Evolutionary conservation across 163 green algal genomes (phyloP), one percentile per base, ranked within the genome.

Genomic region (Scenedesmus sp.): DNA sequence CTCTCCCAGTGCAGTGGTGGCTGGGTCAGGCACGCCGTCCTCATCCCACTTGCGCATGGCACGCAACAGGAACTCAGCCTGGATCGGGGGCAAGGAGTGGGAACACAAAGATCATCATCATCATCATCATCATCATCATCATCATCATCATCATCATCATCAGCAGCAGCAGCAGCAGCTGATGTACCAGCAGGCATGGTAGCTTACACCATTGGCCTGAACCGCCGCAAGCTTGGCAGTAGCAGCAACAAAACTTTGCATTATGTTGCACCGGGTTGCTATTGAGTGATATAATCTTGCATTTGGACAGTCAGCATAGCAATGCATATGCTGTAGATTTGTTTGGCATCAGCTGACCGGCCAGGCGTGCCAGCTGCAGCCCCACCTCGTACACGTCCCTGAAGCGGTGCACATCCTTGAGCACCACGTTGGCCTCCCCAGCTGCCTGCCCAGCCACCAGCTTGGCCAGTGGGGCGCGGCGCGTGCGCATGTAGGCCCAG

Each of bases 341-440:
- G n/a, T n/a, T n/a, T n/a, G n/a, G n/a, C n/a, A n/a, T n/a, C 24
- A 72, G 22, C 59, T 22, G 12, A 61, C 13, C 30, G 2, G 15
- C 7, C 51, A 46, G 42, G 7, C 15, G n/a, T 61, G 2, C 3
- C 44, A 68, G 20, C 26, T 33, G 26, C 59, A n/a, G 84, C 42
- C n/a, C 44, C 81, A 94, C 92, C 44, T 94, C 89, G 7, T 81
- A 79, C 22, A 73, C 46, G 84, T 90, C 70, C 15, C 43, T 83
- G 84, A 94, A 94, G 70, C 91, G 88, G 70, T 93, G 83, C 37
- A 94, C 91, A 26, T 92, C 86, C 86, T 87, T 92, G 22, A 93
- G 86, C 43, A 89, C 42, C 7, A 53, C 2, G 18, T 59, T 40
- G 51, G 79, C 56, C 42, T 56, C 42, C 16, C 30, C 78, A 87